These are phyloP conservation scores for Candida saitoana DNA, from an alignment of 805 yeast genomes.

Conservation along the genomic window DNA sequence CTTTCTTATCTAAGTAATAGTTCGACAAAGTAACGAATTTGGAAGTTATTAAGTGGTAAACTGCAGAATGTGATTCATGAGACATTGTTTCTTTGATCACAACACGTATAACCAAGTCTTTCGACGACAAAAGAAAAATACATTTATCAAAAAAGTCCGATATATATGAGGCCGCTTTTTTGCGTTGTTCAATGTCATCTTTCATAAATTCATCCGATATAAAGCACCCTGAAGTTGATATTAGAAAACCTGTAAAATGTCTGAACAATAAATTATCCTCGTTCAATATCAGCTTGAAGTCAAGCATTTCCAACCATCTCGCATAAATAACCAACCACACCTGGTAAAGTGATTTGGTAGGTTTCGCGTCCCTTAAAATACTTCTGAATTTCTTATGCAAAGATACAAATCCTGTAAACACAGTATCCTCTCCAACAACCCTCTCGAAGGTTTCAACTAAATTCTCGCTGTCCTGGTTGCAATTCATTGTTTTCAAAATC, in stretches of 20 bases:
- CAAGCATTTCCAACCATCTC: constrained; percentile 41
- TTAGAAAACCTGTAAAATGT: constrained; percentile 69
- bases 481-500: constrained; percentile 10
- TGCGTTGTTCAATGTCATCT: constrained; percentile 20
- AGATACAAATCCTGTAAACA: constrained; percentile 69
- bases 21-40: constrained; percentile 39
- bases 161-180: constrained; percentile 32
- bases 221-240: constrained; percentile 65
- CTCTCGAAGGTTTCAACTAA: constrained; percentile 24
- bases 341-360: constrained; percentile 28
- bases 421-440: constrained; percentile 49
- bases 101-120: constrained; percentile 57
- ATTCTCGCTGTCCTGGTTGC: constrained; percentile 17
- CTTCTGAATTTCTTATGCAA: constrained; percentile 61
- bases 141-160: constrained; percentile 50
- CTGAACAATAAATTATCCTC: constrained; percentile 50
- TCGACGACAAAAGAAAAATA: constrained; percentile 44
- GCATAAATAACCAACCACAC: constrained; percentile 46
- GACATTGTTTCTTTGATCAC: constrained; percentile 69
- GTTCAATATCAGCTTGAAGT: constrained; percentile 19
- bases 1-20: constrained; percentile 24
- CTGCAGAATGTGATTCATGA: constrained; percentile 57
- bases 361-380: constrained; percentile 22
- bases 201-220: constrained; percentile 28
- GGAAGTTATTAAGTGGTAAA: constrained; percentile 46